These are phyloP conservation scores for Citrus australasica DNA, from an alignment of 345 rosid species.

Conservation along the genomic window DNA sequence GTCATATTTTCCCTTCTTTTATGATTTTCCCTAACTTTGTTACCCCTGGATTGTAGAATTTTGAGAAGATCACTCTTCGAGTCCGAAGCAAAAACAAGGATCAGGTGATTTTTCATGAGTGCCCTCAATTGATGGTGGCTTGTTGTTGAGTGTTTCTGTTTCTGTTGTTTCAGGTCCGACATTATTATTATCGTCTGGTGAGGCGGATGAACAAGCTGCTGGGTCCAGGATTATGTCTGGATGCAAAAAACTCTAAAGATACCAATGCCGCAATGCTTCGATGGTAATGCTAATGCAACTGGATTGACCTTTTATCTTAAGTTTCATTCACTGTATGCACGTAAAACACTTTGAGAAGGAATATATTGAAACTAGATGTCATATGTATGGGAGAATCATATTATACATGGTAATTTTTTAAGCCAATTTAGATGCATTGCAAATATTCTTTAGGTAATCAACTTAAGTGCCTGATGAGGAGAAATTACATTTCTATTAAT, in stretches of 20 bases:
- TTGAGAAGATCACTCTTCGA: conserved; percentile 92
- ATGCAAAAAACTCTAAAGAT: conserved; percentile 97
- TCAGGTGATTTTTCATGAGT: conserved; percentile 55
- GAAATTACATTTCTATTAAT: neutral
- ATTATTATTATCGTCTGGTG: conserved; percentile 95
- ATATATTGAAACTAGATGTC: conserved; percentile 1
- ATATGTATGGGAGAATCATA: neutral
- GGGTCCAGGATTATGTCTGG: conserved; percentile 86
- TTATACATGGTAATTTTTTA: neutral
- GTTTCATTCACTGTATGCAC: neutral
- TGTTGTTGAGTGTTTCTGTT: conserved; percentile 6
- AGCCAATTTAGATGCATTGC: conserved; percentile 8
- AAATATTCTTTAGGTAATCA: conserved; percentile 2
- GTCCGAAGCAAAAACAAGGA: conserved; percentile 99
- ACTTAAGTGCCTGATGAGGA: neutral
- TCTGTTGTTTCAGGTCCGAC: conserved; percentile 72
- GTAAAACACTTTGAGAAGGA: neutral
- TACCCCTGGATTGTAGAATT: conserved; percentile 56
- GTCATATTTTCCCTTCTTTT: neutral
- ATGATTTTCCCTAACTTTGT: conserved; percentile 13
- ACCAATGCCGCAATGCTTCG: conserved; percentile 99
- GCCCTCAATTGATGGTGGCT: conserved; percentile 1
- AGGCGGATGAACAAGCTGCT: conserved; percentile 97
- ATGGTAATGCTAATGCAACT: conserved; percentile 52
- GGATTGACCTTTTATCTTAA: neutral